A percentile compares a stretch with the other conserved stretches of the same genome.
Evolutionary conservation across 176 grass and related monocot species (phyloP).

Genomic region (Phoenix dactylifera): DNA sequence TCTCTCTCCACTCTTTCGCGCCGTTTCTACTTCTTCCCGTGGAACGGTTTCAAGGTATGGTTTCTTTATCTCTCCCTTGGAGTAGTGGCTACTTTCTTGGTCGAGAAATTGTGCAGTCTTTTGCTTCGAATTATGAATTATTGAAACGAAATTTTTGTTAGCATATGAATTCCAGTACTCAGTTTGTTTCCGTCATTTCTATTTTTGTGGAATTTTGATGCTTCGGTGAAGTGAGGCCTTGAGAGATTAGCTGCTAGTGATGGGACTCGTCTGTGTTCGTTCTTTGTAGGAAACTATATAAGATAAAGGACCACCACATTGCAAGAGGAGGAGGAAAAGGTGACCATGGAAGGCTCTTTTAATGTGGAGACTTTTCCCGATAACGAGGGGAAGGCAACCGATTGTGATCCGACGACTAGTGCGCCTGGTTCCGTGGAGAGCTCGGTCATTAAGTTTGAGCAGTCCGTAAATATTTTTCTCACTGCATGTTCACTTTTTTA

Average conservation of each 20-base stretch:
- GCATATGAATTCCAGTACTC: too few relatives aligned
- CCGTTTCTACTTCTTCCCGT: background rate
- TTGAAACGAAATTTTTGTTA: too few relatives aligned
- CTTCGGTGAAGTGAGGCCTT: too few relatives aligned
- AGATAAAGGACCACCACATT: constrained; percentile 1
- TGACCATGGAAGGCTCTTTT: constrained; percentile 1
- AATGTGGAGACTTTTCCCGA: background rate
- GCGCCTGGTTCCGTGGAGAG: background rate
- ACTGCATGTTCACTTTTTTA: background rate
- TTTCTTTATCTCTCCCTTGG: background rate
- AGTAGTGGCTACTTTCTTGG: background rate
- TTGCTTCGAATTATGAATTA: too few relatives aligned
- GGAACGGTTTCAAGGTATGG: background rate
- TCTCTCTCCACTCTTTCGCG: background rate
- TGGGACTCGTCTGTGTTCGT: too few relatives aligned
- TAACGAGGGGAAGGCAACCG: background rate
- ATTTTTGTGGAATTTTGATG: too few relatives aligned
- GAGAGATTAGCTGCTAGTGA: too few relatives aligned
- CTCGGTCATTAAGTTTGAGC: constrained; percentile 2
- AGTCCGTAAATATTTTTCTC: constrained; percentile 6
- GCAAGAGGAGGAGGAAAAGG: constrained; percentile 16
- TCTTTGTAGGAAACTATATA: background rate
- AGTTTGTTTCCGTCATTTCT: too few relatives aligned
- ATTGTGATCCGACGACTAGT: background rate
- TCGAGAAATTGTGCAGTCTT: too few relatives aligned